Conservation (phyloP, 371 early-diverging fungal genomes). For the Amoeboaphelidium protococcarum region DNA sequence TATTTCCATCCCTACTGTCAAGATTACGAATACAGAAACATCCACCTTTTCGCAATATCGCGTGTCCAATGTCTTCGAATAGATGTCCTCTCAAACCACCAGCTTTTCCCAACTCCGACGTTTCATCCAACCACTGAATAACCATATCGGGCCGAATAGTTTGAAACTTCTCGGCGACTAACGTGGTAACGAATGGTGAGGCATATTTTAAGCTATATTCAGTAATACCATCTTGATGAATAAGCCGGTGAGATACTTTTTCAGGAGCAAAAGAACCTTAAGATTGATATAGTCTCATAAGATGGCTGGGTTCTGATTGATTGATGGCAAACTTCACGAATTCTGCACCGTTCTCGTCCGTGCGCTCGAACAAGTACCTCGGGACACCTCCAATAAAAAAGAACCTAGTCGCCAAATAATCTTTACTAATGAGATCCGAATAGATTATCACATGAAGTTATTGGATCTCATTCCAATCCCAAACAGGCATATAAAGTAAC, state of each 20-base stretch:
- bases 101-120: neutral
- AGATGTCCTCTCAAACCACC: neutral
- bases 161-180: neutral
- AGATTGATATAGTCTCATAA: neutral
- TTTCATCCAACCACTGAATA: neutral
- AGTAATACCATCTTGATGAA: neutral
- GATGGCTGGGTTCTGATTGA: neutral
- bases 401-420: neutral
- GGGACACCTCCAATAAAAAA: conserved; percentile 1
- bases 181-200: neutral
- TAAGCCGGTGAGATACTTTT: neutral
- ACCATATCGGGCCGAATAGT: neutral
- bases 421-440: neutral
- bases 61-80: neutral
- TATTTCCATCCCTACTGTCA: neutral
- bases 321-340: neutral
- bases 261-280: neutral
- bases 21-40: neutral
- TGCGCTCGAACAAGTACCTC: neutral
- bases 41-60: neutral
- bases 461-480: neutral
- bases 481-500: neutral
- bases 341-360: neutral
- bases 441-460: neutral
- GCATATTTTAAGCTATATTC: neutral